These are phyloP conservation scores for Fusarium sp. DNA, from an alignment of 2,329 filamentous ascomycete species.

Conservation along the genomic window DNA sequence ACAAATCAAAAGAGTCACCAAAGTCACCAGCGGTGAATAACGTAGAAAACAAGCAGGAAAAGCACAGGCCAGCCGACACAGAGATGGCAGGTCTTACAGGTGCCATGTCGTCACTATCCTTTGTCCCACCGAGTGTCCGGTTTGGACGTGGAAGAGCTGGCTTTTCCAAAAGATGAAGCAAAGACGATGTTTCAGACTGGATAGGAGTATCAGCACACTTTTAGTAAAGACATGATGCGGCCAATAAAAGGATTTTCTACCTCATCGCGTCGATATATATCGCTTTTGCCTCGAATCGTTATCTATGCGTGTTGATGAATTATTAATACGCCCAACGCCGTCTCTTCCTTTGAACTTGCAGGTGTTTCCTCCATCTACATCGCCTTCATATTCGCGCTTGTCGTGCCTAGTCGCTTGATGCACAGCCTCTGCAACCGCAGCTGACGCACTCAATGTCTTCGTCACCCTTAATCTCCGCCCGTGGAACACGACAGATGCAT, in stretches of 20 bases:
- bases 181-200: conserved; percentile 30
- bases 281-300: conserved; percentile 9
- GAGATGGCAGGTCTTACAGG: conserved; percentile 71
- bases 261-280: conserved; percentile 40
- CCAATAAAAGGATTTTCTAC: conserved; percentile 50
- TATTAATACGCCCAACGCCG: conserved; percentile 39
- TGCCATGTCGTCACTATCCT: conserved; percentile 76
- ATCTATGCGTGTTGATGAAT: conserved; percentile 13
- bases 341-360: conserved; percentile 16
- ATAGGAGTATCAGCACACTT: conserved; percentile 47
- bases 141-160: conserved; percentile 69
- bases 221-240: conserved; percentile 43
- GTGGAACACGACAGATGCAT: conserved; percentile 94
- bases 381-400: neutral
- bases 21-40: conserved; percentile 23
- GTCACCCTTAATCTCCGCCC: conserved; percentile 87
- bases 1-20: conserved; percentile 22
- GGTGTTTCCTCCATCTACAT: neutral
- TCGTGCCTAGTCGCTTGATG: conserved; percentile 75
- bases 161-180: conserved; percentile 57
- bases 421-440: conserved; percentile 92
- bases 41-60: conserved; percentile 22
- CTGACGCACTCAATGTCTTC: conserved; percentile 93
- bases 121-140: conserved; percentile 73
- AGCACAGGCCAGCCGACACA: conserved; percentile 50